A percentile compares a stretch with the other conserved stretches of the same genome.
These are phyloP conservation scores for Hymenoscyphus linearis DNA, from an alignment of 2,329 filamentous ascomycete genomes.

Conservation along the genomic window DNA sequence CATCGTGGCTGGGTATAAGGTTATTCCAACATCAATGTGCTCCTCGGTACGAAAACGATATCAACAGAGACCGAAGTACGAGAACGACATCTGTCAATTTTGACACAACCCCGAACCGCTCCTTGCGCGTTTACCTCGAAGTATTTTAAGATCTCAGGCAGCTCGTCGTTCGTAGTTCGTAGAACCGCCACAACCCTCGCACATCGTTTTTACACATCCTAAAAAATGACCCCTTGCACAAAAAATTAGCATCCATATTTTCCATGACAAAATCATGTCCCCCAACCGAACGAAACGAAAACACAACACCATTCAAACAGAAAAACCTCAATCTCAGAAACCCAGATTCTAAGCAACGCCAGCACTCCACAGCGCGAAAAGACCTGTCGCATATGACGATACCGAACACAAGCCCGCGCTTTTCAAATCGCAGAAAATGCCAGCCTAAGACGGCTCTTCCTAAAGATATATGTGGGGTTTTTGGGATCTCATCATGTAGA, in stretches of 20 bases:
- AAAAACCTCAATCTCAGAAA: slow-evolving; percentile 18
- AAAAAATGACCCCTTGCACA: not conserved
- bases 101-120: too few relatives aligned
- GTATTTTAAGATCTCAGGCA: too few relatives aligned
- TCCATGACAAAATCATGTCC: not conserved
- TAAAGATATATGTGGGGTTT: slow-evolving; percentile 26
- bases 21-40: too few relatives aligned
- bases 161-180: too few relatives aligned
- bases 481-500: slow-evolving; percentile 30
- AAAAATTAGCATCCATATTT: not conserved
- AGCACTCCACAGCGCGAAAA: slow-evolving; percentile 13
- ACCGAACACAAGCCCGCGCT: slow-evolving; percentile 15
- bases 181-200: too few relatives aligned
- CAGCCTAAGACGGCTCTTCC: slow-evolving; percentile 32
- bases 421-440: slow-evolving; percentile 8
- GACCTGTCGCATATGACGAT: slow-evolving; percentile 29
- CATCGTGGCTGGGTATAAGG: not conserved
- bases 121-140: too few relatives aligned
- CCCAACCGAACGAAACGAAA: not conserved
- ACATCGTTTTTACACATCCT: not conserved
- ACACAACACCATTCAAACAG: not conserved
- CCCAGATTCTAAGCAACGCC: slow-evolving; percentile 30
- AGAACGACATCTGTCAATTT: too few relatives aligned
- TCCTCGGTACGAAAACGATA: too few relatives aligned
- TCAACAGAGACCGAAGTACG: too few relatives aligned